Conservation (phyloP, 2,329 filamentous ascomycete species). For the Alternaria novae-zelandiae region DNA sequence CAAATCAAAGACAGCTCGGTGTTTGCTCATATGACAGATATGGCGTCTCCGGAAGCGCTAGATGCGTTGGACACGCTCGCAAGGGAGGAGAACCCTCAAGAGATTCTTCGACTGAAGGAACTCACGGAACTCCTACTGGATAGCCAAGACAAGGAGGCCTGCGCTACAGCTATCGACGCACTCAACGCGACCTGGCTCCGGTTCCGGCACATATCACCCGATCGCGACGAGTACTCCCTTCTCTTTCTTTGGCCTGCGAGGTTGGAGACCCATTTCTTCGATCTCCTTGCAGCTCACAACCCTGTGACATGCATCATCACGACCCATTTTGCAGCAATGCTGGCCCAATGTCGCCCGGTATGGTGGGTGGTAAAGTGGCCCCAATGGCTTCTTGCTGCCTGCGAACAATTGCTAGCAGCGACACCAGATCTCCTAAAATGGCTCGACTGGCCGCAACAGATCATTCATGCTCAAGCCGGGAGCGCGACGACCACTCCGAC, state of each 20-base stretch:
- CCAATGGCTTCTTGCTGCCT: slow-evolving; percentile 30
- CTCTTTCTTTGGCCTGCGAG: slow-evolving; percentile 35
- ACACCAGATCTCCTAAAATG: slow-evolving; percentile 37
- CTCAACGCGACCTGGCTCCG: slow-evolving; percentile 30
- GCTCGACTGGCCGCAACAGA: slow-evolving; percentile 35
- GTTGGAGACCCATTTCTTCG: slow-evolving; percentile 29
- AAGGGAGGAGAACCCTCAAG: slow-evolving; percentile 20
- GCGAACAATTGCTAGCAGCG: slow-evolving; percentile 27
- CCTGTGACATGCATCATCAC: slow-evolving; percentile 39
- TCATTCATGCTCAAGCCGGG: slow-evolving; percentile 17
- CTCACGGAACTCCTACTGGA: slow-evolving; percentile 30
- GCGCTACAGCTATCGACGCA: slow-evolving; percentile 27
- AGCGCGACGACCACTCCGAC: not conserved
- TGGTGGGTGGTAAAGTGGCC: slow-evolving; percentile 44
- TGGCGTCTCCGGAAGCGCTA: slow-evolving; percentile 12
- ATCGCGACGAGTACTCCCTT: slow-evolving; percentile 31
- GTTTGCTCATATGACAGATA: slow-evolving; percentile 22
- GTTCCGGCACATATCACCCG: slow-evolving; percentile 21
- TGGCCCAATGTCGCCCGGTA: slow-evolving; percentile 25
- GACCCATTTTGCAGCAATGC: slow-evolving; percentile 33
- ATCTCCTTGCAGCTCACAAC: slow-evolving; percentile 33
- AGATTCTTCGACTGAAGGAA: slow-evolving; percentile 31
- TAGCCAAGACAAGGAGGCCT: slow-evolving; percentile 27
- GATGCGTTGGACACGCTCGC: slow-evolving; percentile 20
- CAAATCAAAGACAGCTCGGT: slow-evolving; percentile 25